A percentile compares a stretch with the other conserved stretches of the same genome.
phyloP scores from a whole-genome alignment of 257 asterid species.

The Nicotiana benthamiana region DNA sequence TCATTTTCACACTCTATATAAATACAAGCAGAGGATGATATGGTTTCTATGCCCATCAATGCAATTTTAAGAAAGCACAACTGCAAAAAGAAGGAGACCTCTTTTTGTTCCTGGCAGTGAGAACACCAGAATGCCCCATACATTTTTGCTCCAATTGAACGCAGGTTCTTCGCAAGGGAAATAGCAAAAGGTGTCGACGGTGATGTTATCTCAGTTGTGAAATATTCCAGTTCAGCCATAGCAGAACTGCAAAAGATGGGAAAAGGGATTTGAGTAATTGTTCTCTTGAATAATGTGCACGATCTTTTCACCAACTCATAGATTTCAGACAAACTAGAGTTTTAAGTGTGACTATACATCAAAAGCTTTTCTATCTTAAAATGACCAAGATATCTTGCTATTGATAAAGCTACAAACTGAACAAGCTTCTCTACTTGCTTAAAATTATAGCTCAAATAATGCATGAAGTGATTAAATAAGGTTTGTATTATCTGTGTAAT shows the following conservation, averaged over 20 bases:
- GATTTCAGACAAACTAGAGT: background rate
- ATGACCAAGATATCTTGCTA: background rate
- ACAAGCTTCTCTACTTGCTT: background rate
- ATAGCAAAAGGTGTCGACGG: slow-evolving; percentile 76
- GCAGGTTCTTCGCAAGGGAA: slow-evolving; percentile 75
- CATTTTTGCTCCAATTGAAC: slow-evolving; percentile 68
- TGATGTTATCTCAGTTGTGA: slow-evolving; percentile 45
- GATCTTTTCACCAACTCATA: background rate
- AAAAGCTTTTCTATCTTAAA: background rate
- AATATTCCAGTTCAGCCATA: slow-evolving; percentile 45
- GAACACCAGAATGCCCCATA: slow-evolving; percentile 98
- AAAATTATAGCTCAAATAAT: background rate
- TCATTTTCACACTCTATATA: background rate
- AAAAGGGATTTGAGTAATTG: background rate
- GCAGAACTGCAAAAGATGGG: slow-evolving; percentile 38
- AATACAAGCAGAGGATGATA: background rate
- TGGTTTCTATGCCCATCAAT: background rate
- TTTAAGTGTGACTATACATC: background rate
- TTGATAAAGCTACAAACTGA: background rate
- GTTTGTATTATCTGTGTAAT: background rate
- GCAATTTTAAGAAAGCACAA: background rate
- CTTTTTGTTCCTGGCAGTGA: slow-evolving; percentile 76
- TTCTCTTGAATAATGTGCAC: background rate
- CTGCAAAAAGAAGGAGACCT: slow-evolving; percentile 35
- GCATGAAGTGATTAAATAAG: background rate